These are phyloP conservation scores for Raphanus hybrid DNA, from an alignment of 441 rosid species.

Conservation along the genomic window DNA sequence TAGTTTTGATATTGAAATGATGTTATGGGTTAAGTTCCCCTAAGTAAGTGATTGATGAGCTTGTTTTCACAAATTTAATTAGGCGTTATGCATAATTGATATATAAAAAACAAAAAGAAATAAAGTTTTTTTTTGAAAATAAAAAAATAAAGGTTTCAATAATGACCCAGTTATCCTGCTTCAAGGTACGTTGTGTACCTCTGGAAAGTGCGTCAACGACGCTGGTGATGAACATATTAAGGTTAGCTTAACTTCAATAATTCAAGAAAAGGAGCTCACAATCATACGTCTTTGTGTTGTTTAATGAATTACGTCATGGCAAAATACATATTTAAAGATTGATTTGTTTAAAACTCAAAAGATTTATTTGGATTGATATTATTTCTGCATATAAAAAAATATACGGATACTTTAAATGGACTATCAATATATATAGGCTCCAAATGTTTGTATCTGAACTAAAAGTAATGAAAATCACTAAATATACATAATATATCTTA, in stretches of 20 bases:
- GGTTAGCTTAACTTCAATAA: slow-evolving; percentile 3
- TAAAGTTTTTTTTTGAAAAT: neutral
- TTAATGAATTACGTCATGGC: neutral
- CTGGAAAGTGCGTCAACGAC: slow-evolving; percentile 27
- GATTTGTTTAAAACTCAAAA: neutral
- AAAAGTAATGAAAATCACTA: too few species aligned
- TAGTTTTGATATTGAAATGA: neutral
- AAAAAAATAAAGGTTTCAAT: slow-evolving; percentile 16
- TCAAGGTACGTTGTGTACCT: slow-evolving; percentile 16
- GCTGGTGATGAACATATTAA: slow-evolving; percentile 18
- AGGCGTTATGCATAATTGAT: neutral
- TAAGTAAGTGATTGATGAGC: neutral
- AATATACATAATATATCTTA: too few species aligned
- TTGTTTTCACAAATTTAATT: neutral
- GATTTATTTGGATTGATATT: neutral
- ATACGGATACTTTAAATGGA: too few species aligned
- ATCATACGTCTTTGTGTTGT: slow-evolving; percentile 1
- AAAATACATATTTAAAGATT: neutral
- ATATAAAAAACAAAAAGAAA: neutral
- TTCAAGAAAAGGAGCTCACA: neutral
- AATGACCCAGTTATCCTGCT: slow-evolving; percentile 23
- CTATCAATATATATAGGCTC: too few species aligned
- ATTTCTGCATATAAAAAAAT: too few species aligned
- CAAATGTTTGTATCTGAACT: too few species aligned
- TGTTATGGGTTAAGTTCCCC: neutral